A percentile compares a stretch with the other conserved stretches of the same genome.
Evolutionary conservation across 2,329 filamentous ascomycete species (phyloP).

Genomic region (Cryphonectria japonica): DNA sequence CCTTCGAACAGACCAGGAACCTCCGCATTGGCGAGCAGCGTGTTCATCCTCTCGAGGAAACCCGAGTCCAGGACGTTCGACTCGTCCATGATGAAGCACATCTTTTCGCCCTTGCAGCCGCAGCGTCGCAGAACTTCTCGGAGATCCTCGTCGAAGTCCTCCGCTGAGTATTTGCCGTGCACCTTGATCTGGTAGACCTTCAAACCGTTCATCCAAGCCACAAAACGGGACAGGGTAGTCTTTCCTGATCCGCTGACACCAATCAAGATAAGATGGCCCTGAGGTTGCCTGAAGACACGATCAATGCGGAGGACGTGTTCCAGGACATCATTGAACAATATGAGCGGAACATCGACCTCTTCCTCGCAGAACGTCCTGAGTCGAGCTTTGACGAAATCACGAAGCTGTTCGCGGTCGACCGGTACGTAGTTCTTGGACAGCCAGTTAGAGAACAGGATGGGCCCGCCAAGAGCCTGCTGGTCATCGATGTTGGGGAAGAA

Average conservation of each 20-base stretch:
- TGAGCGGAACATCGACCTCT: slow-evolving; percentile 96
- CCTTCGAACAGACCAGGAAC: slow-evolving; percentile 98
- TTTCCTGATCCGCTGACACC: slow-evolving; percentile 98
- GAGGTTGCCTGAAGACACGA: slow-evolving; percentile 96
- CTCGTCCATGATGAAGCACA: slow-evolving; percentile 99
- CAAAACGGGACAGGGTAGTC: slow-evolving; percentile 95
- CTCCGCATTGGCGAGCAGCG: slow-evolving; percentile 96
- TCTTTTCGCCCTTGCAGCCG: slow-evolving; percentile 98
- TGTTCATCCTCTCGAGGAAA: slow-evolving; percentile 99
- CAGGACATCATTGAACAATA: slow-evolving; percentile 98
- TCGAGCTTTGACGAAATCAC: slow-evolving; percentile 96
- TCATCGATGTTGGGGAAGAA: slow-evolving; percentile 97
- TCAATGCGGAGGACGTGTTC: slow-evolving; percentile 98
- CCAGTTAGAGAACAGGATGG: slow-evolving; percentile 99
- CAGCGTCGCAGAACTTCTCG: slow-evolving; percentile 90
- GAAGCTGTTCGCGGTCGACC: slow-evolving; percentile 90
- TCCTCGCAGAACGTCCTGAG: slow-evolving; percentile 99
- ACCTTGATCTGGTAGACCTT: slow-evolving; percentile 99
- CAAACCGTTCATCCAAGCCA: slow-evolving; percentile 99
- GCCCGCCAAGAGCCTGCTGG: slow-evolving; percentile 82
- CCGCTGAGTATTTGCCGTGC: slow-evolving; percentile 95
- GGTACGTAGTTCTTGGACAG: slow-evolving; percentile 98
- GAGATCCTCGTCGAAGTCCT: slow-evolving; percentile 98
- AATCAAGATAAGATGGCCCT: slow-evolving; percentile 97
- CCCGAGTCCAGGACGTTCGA: slow-evolving; percentile 97